A percentile compares a stretch with the other conserved stretches of the same genome.
These are phyloP conservation scores for Babesia divergens DNA, from an alignment of 169 alveolate species.

Conservation along the genomic window DNA sequence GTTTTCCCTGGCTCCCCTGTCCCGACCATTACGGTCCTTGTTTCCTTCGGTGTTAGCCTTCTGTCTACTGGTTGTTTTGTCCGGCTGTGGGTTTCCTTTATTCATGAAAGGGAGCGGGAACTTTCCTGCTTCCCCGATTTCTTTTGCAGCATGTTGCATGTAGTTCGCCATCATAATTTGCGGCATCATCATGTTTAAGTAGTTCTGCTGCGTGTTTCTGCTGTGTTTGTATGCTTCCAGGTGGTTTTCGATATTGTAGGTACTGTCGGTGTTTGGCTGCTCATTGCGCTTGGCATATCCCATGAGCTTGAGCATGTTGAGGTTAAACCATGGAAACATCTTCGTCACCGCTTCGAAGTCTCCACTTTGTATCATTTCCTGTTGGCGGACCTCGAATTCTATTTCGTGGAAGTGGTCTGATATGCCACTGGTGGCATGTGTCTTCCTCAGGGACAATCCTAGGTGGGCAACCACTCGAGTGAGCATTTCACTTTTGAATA, in stretches of 20 bases:
- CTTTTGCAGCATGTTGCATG: background rate
- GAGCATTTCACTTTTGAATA: conserved; percentile 8
- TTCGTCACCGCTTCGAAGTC: conserved; percentile 30
- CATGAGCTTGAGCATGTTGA: conserved; percentile 31
- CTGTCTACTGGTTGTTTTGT: background rate
- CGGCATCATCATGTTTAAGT: conserved; percentile 1
- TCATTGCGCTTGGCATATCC: conserved; percentile 22
- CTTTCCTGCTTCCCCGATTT: background rate
- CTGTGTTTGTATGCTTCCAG: conserved; percentile 13
- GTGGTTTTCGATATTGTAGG: conserved; percentile 18
- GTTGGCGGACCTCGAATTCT: conserved; percentile 59
- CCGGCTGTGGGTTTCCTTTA: background rate
- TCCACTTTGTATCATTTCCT: conserved; percentile 40
- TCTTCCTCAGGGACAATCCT: conserved; percentile 2
- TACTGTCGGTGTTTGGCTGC: background rate
- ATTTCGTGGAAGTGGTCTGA: conserved; percentile 34
- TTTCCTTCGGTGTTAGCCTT: background rate
- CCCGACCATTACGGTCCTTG: background rate
- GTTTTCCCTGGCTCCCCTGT: background rate
- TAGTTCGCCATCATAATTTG: background rate
- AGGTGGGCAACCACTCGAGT: conserved; percentile 12
- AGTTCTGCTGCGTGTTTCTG: background rate
- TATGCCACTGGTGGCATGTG: background rate
- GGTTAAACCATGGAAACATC: conserved; percentile 60
- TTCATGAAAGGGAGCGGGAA: background rate